These are phyloP conservation scores for Euphorbia tirucalli DNA, from an alignment of 345 rosid species.

Conservation along the genomic window DNA sequence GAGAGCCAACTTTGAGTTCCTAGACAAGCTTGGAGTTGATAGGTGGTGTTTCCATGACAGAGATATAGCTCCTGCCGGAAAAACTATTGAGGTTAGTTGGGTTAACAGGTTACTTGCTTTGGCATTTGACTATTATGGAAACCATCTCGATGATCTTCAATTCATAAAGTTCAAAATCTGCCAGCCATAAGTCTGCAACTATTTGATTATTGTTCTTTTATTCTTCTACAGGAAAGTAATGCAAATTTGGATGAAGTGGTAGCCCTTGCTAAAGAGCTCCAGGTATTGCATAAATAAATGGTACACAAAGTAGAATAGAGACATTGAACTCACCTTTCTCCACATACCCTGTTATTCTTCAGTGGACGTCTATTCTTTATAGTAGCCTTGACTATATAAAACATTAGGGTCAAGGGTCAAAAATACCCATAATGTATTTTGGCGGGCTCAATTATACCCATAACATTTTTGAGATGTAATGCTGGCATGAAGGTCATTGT, in stretches of 20 bases:
- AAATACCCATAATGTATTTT: too few relatives aligned
- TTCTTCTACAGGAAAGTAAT: conserved; percentile 64
- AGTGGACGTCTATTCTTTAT: neutral
- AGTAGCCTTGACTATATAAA: neutral
- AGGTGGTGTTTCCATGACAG: conserved; percentile 97
- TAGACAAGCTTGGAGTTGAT: conserved; percentile 90
- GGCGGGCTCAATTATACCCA: too few relatives aligned
- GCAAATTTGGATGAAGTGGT: conserved; percentile 88
- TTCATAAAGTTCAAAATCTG: neutral
- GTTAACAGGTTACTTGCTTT: neutral
- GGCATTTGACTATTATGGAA: neutral
- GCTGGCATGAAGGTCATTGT: too few relatives aligned
- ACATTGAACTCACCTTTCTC: neutral
- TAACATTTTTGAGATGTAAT: too few relatives aligned
- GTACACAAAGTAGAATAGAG: neutral
- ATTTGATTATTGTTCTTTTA: neutral
- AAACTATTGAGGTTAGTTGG: conserved; percentile 62
- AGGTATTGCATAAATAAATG: conserved; percentile 28
- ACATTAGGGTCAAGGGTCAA: too few relatives aligned
- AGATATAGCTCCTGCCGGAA: conserved; percentile 88
- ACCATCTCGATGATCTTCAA: neutral
- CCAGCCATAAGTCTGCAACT: neutral
- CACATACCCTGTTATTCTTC: neutral
- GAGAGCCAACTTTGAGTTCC: conserved; percentile 97
- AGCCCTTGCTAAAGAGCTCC: conserved; percentile 91